Evolutionary conservation across 1,284 basidiomycete genomes (phyloP).

Genomic region (Crucibulum cyathiforme): DNA sequence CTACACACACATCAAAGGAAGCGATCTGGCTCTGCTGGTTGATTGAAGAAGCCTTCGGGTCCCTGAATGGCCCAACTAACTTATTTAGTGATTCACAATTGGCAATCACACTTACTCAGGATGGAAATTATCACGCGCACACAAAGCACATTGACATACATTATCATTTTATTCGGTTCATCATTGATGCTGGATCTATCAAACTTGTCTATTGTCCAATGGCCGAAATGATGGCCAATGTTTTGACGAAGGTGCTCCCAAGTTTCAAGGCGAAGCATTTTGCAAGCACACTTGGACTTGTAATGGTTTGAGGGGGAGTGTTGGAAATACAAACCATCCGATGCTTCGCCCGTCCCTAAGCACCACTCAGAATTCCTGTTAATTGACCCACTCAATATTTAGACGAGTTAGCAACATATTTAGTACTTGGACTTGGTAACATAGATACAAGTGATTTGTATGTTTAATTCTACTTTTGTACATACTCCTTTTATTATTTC

Average conservation of each 20-base stretch:
- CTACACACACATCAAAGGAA: conserved; percentile 23
- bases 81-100: conserved; percentile 37
- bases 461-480: too few species aligned
- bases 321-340: conserved; percentile 5
- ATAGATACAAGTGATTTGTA: too few species aligned
- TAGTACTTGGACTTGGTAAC: too few species aligned
- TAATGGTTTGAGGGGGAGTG: conserved; percentile 29
- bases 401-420: too few species aligned
- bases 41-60: conserved; percentile 17
- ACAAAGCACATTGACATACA: conserved; percentile 50
- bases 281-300: conserved; percentile 21
- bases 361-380: too few species aligned
- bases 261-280: conserved; percentile 23
- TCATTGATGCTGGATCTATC: conserved; percentile 24
- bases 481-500: too few species aligned
- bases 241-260: conserved; percentile 28
- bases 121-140: conserved; percentile 36
- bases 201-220: conserved; percentile 28
- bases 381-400: too few species aligned
- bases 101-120: conserved; percentile 35
- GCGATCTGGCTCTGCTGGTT: conserved; percentile 22
- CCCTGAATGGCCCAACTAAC: conserved; percentile 6
- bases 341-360: too few species aligned
- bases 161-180: conserved; percentile 40
- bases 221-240: conserved; percentile 24